Conservation (phyloP, 2,329 filamentous ascomycete species). For the Chrysosporium keratinophilum region DNA sequence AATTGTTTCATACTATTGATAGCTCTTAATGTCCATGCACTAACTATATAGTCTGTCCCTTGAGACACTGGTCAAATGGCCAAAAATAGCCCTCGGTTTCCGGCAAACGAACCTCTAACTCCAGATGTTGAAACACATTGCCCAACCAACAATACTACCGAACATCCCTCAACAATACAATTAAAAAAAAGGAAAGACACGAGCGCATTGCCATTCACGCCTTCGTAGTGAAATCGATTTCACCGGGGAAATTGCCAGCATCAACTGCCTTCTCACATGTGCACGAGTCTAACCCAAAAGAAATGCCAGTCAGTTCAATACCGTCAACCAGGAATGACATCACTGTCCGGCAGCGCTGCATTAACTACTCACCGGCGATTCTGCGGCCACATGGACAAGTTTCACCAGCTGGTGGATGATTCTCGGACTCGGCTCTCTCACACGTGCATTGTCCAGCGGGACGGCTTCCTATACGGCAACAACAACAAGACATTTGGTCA, state of each 20-base stretch:
- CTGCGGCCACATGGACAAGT: conserved; percentile 71
- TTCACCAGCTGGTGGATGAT: conserved; percentile 48
- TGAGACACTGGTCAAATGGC: too few relatives aligned
- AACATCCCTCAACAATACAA: not conserved
- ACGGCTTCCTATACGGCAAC: conserved; percentile 46
- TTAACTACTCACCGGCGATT: conserved; percentile 49
- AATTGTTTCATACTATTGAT: too few relatives aligned
- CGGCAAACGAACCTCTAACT: not conserved
- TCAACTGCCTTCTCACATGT: conserved; percentile 69
- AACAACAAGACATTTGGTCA: not conserved
- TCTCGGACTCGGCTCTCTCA: conserved; percentile 60
- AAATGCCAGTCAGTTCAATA: not conserved
- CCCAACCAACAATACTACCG: not conserved
- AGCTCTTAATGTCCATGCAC: too few relatives aligned
- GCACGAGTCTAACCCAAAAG: conserved; percentile 48
- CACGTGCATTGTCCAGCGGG: conserved; percentile 75
- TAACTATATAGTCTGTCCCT: too few relatives aligned
- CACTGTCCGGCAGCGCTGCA: not conserved
- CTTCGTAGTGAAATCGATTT: conserved; percentile 81
- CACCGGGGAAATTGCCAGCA: conserved; percentile 54
- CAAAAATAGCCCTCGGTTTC: too few relatives aligned
- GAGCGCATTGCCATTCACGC: too few relatives aligned
- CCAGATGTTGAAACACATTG: not conserved
- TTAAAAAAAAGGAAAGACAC: too few relatives aligned
- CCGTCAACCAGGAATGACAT: not conserved